phyloP scores from a whole-genome alignment of 2,329 filamentous ascomycete species.

The Diaporthe citrichinensis region DNA sequence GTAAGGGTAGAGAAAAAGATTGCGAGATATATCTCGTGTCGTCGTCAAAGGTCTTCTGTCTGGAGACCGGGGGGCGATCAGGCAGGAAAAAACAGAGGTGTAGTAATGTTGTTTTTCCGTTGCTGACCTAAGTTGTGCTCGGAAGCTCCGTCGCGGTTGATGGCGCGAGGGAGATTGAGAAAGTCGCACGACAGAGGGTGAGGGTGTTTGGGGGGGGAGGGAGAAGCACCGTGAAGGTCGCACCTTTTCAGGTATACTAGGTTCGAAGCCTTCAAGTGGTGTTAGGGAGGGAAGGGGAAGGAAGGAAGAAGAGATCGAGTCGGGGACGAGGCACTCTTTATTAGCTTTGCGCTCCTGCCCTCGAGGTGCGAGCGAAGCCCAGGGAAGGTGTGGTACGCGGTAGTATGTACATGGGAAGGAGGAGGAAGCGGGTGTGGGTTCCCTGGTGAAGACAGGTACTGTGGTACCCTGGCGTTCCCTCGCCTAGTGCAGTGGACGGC shows the following conservation, averaged over 20 bases:
- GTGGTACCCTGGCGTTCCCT: slow-evolving; percentile 26
- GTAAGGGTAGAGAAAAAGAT: slow-evolving; percentile 21
- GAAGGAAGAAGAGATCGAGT: slow-evolving; percentile 43
- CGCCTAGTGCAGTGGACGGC: slow-evolving; percentile 17
- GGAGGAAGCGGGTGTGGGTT: slow-evolving; percentile 27
- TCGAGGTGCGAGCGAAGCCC: slow-evolving; percentile 23
- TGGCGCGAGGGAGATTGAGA: slow-evolving; percentile 39
- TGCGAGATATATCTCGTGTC: slow-evolving; percentile 22
- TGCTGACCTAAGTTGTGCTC: slow-evolving; percentile 40
- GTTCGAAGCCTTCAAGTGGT: slow-evolving; percentile 40
- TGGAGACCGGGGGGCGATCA: slow-evolving; percentile 4
- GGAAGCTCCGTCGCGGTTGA: slow-evolving; percentile 40
- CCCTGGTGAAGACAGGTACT: slow-evolving; percentile 10
- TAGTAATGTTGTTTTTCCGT: slow-evolving; percentile 40
- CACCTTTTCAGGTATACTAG: slow-evolving; percentile 39
- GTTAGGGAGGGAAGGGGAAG: slow-evolving; percentile 43
- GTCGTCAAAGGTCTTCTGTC: slow-evolving; percentile 21
- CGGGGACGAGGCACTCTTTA: slow-evolving; percentile 42
- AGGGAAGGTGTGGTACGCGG: slow-evolving; percentile 18
- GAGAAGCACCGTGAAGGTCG: slow-evolving; percentile 39
- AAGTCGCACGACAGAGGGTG: slow-evolving; percentile 39
- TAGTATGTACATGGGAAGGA: slow-evolving; percentile 24
- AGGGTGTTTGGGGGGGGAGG: slow-evolving; percentile 12
- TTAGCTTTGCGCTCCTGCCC: slow-evolving; percentile 29
- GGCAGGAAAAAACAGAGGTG: slow-evolving; percentile 16